Conservation (phyloP, 495 filamentous ascomycete species). For the Penicillium ochrochloron region DNA sequence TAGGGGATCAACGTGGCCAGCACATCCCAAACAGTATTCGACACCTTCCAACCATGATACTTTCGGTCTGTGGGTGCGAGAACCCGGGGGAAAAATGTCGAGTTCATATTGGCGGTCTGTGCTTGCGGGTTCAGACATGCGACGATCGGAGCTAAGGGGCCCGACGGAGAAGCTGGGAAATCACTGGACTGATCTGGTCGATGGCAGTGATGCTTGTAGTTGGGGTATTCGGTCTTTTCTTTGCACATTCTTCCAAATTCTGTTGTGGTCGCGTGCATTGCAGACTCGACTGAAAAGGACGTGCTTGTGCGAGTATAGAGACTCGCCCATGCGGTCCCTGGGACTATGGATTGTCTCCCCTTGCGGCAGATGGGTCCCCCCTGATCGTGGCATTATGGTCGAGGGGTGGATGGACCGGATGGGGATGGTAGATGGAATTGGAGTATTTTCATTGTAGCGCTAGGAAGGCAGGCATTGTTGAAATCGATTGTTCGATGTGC, state of each 20-base stretch:
- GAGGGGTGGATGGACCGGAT: background rate
- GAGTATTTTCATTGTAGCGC: background rate
- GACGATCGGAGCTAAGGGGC: constrained; percentile 24
- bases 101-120: constrained; percentile 22
- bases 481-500: background rate
- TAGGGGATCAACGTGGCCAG: background rate
- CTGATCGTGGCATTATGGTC: background rate
- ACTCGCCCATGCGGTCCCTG: background rate
- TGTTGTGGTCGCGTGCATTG: background rate
- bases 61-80: background rate
- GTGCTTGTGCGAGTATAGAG: constrained; percentile 7
- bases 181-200: background rate
- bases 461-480: background rate
- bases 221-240: background rate
- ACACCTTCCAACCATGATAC: background rate
- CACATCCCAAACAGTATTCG: background rate
- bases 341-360: background rate
- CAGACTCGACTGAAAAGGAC: background rate
- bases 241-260: background rate
- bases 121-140: constrained; percentile 23
- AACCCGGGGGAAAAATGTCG: constrained; percentile 14
- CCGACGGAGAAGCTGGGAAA: constrained; percentile 11
- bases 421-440: background rate
- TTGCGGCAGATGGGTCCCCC: background rate
- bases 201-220: background rate